These are phyloP conservation scores for Daldinia loculata DNA, from an alignment of 495 filamentous ascomycete species.

Conservation along the genomic window DNA sequence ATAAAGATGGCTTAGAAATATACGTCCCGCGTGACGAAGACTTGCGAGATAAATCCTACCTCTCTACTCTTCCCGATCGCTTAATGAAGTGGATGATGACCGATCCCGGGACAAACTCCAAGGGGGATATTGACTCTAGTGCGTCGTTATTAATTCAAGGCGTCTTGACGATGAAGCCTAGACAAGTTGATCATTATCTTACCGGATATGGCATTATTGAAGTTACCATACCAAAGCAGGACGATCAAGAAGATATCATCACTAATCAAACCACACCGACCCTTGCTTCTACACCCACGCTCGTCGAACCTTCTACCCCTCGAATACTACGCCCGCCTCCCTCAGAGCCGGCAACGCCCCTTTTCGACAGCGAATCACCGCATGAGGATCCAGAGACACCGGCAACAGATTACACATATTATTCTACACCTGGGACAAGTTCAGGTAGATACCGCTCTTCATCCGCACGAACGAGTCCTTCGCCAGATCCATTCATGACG, in stretches of 20 bases:
- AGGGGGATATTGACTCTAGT: background rate
- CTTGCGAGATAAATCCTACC: slow-evolving; percentile 49
- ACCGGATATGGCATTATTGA: slow-evolving; percentile 12
- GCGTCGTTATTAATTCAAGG: background rate
- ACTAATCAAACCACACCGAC: background rate
- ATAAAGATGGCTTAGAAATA: slow-evolving; percentile 42
- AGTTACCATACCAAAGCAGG: slow-evolving; percentile 18
- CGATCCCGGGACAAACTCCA: slow-evolving; percentile 40
- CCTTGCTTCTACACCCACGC: slow-evolving; percentile 14
- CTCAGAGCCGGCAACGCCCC: slow-evolving; percentile 5
- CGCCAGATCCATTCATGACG: background rate
- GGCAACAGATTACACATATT: background rate
- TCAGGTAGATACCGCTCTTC: background rate
- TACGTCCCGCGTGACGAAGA: slow-evolving; percentile 51
- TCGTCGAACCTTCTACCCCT: slow-evolving; percentile 17
- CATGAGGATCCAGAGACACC: background rate
- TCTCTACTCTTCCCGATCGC: slow-evolving; percentile 42
- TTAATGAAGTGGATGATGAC: slow-evolving; percentile 51
- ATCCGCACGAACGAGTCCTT: background rate
- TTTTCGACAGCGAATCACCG: background rate
- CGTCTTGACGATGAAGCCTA: slow-evolving; percentile 20
- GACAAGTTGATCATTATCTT: slow-evolving; percentile 36
- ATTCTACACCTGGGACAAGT: background rate
- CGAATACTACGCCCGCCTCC: background rate
- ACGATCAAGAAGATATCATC: background rate